Evolutionary conservation across 768 basidiomycete genomes (phyloP).

Genomic region (Naganishia randhawae): DNA sequence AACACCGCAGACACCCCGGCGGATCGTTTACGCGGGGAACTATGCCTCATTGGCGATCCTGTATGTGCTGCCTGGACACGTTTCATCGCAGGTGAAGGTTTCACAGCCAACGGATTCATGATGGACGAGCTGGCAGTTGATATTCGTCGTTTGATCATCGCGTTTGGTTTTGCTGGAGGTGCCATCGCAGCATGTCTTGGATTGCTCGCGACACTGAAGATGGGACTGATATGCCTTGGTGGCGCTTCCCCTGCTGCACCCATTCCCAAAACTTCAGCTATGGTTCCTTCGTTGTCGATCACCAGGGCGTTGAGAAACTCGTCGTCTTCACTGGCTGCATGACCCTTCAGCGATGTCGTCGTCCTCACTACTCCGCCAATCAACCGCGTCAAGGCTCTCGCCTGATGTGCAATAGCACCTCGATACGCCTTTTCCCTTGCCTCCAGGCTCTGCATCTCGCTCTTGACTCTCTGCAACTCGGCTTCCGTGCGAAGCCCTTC

Average conservation of each 20-base stretch:
- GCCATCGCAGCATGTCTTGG: not conserved
- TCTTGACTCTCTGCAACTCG: conserved; percentile 29
- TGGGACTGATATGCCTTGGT: conserved; percentile 16
- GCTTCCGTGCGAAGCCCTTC: conserved; percentile 32
- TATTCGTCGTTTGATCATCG: not conserved
- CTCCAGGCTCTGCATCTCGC: conserved; percentile 28
- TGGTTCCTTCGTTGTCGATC: not conserved
- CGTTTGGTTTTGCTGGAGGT: not conserved
- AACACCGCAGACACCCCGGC: not conserved
- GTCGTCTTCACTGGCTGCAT: not conserved
- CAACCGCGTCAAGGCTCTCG: conserved; percentile 15
- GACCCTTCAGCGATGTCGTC: conserved; percentile 10
- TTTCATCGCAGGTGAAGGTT: conserved; percentile 29
- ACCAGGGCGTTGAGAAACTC: conserved; percentile 2
- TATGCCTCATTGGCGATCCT: conserved; percentile 2
- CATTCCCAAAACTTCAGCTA: conserved; percentile 18
- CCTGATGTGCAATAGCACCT: conserved; percentile 26
- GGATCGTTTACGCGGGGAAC: conserved; percentile 24
- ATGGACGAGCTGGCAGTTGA: conserved; percentile 11
- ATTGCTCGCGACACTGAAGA: not conserved
- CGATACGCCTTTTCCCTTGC: conserved; percentile 36
- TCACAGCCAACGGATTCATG: conserved; percentile 15
- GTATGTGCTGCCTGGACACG: conserved; percentile 15
- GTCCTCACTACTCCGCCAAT: conserved; percentile 26
- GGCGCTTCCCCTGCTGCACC: conserved; percentile 18